Evolutionary conservation across 2,329 filamentous ascomycete genomes (phyloP).

Genomic region (Parascedosporium putredinis): DNA sequence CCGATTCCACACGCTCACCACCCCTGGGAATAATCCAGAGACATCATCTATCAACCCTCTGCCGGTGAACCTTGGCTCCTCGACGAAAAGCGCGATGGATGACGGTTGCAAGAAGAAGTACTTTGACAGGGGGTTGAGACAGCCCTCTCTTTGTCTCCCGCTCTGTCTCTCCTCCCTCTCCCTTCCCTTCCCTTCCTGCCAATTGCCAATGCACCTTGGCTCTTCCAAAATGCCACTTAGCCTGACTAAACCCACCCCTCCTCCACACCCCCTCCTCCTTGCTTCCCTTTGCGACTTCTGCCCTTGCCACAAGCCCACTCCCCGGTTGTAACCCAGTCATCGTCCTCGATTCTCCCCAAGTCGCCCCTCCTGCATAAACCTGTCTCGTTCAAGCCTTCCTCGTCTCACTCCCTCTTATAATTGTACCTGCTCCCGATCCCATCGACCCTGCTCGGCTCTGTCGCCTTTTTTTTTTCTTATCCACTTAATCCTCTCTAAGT

Average conservation of each 20-base stretch:
- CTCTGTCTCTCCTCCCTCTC: not conserved
- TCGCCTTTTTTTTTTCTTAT: not conserved
- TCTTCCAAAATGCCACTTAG: not conserved
- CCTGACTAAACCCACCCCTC: not conserved
- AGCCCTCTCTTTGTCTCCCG: not conserved
- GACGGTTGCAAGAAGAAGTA: no score
- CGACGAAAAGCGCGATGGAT: no score
- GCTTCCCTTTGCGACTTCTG: not conserved
- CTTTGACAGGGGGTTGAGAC: no score
- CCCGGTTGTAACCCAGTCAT: conserved; percentile 4
- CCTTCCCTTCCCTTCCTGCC: not conserved
- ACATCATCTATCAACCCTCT: no score
- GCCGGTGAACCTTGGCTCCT: no score
- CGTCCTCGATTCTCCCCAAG: not conserved
- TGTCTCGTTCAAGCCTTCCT: conserved; percentile 5
- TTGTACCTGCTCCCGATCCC: conserved; percentile 1
- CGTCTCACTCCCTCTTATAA: conserved; percentile 6
- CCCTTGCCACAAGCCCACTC: conserved; percentile 3
- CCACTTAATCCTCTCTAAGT: not conserved
- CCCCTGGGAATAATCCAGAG: no score
- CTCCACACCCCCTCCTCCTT: not conserved
- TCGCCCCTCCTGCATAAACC: conserved; percentile 7
- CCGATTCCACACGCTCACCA: no score
- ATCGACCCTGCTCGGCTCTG: not conserved
- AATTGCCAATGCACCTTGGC: not conserved